Conservation (phyloP, 2,329 filamentous ascomycete genomes). For the Thelonectria rubi region DNA sequence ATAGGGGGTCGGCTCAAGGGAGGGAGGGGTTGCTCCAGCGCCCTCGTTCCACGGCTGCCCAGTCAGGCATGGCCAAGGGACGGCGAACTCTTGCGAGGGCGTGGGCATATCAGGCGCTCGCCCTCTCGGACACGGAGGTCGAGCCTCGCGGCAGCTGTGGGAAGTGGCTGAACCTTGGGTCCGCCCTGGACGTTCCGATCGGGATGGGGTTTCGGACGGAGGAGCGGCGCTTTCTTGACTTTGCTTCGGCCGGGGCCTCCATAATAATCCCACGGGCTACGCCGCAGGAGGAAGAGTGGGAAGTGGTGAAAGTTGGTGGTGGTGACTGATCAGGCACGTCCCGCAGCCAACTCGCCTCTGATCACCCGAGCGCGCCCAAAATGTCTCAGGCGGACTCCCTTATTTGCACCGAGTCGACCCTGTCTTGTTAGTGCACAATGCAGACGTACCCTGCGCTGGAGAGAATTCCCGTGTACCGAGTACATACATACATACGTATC, state of each 20-base stretch:
- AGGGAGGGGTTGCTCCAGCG: constrained; percentile 29
- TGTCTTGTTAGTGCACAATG: constrained; percentile 7
- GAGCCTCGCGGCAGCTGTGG: constrained; percentile 30
- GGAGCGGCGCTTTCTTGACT: constrained; percentile 38
- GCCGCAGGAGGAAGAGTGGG: constrained; percentile 29
- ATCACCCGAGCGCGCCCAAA: constrained; percentile 34
- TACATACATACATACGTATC: no score
- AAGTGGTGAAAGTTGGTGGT: constrained; percentile 1
- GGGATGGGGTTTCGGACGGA: constrained; percentile 43
- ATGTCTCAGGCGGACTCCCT: constrained; percentile 35
- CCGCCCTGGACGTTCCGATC: constrained; percentile 42
- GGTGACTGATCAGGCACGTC: constrained; percentile 13
- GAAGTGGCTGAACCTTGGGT: constrained; percentile 42
- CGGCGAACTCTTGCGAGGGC: constrained; percentile 17
- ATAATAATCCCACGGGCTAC: constrained; percentile 34
- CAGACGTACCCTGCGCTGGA: not conserved
- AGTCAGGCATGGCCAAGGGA: constrained; percentile 19
- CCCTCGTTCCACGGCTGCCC: constrained; percentile 5
- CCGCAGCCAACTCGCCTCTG: constrained; percentile 29
- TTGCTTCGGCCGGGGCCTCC: constrained; percentile 37
- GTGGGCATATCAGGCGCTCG: constrained; percentile 26
- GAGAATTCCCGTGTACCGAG: constrained; percentile 6
- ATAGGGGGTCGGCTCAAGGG: constrained; percentile 20
- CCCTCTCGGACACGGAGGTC: constrained; percentile 34
- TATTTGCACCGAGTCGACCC: constrained; percentile 25